phyloP scores from a whole-genome alignment of 495 filamentous ascomycete genomes.

The Xylaria longipes region DNA sequence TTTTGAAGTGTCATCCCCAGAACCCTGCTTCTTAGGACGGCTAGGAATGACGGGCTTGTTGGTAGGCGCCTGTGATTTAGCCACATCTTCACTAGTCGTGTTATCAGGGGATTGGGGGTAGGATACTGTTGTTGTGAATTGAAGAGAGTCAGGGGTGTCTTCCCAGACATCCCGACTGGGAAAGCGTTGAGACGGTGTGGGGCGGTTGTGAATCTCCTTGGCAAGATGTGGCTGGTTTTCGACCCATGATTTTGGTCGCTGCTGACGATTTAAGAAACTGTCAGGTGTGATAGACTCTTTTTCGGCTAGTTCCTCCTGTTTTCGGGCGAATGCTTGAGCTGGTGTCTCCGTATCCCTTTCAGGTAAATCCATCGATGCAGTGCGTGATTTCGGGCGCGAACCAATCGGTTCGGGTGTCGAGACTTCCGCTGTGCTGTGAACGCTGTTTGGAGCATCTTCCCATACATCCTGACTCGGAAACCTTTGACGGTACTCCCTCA shows the following conservation, averaged over 20 bases:
- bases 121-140: constrained; percentile 80
- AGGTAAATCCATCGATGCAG: constrained; percentile 32
- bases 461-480: constrained; percentile 96
- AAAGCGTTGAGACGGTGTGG: constrained; percentile 74
- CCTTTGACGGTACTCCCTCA: constrained; percentile 66
- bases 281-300: constrained; percentile 49
- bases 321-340: constrained; percentile 59
- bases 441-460: constrained; percentile 93
- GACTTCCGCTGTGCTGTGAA: constrained; percentile 83
- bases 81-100: constrained; percentile 36
- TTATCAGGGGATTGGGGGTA: constrained; percentile 62
- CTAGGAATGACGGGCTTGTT: constrained; percentile 53
- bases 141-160: constrained; percentile 83
- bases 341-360: constrained; percentile 53
- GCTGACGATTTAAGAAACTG: constrained; percentile 52
- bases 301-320: constrained; percentile 62
- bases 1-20: constrained; percentile 52
- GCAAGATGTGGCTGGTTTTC: constrained; percentile 51
- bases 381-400: constrained; percentile 42
- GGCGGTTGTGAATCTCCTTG: constrained; percentile 45
- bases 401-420: constrained; percentile 73
- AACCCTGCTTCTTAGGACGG: constrained; percentile 51
- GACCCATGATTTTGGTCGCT: constrained; percentile 54
- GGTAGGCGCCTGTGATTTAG: constrained; percentile 46
- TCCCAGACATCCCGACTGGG: constrained; percentile 98